phyloP scores from a whole-genome alignment of 768 basidiomycete species.

The Auricularia cornea region DNA sequence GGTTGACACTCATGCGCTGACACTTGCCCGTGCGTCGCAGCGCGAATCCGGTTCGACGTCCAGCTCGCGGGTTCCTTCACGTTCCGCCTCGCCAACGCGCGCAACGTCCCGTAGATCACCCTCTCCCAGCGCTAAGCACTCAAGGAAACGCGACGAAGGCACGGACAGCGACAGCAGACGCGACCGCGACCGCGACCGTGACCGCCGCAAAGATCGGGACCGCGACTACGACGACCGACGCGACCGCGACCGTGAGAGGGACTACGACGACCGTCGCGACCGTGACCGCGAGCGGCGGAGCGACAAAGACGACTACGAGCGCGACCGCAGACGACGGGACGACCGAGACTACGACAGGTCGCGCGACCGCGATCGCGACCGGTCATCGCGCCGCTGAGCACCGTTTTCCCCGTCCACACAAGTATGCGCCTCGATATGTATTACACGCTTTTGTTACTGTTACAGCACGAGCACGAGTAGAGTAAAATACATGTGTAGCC shows the following conservation, averaged over 20 bases:
- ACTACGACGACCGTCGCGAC: constrained; percentile 14
- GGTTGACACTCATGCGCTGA: not conserved
- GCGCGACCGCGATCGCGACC: not conserved
- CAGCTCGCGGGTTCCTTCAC: constrained; percentile 29
- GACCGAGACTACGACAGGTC: too few species aligned
- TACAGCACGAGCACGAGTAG: not conserved
- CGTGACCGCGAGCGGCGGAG: constrained; percentile 11
- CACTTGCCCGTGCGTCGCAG: constrained; percentile 3
- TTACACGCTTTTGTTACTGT: not conserved
- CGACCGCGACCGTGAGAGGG: constrained; percentile 19
- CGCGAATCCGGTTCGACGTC: constrained; percentile 18
- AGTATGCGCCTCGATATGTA: not conserved
- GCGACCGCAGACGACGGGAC: constrained; percentile 19
- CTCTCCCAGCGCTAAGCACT: constrained; percentile 13
- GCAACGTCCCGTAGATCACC: constrained; percentile 46
- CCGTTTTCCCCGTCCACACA: not conserved
- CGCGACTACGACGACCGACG: constrained; percentile 24
- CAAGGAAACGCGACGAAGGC: constrained; percentile 12
- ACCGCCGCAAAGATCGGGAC: constrained; percentile 23
- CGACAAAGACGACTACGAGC: constrained; percentile 18
- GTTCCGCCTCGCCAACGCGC: constrained; percentile 28
- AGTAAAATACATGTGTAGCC: not conserved
- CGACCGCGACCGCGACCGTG: constrained; percentile 20
- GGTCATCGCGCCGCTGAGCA: not conserved
- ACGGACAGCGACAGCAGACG: constrained; percentile 11